Base-by-base conservation (phyloP, 306 rosid genomes). In the Cicer judaicum region DNA sequence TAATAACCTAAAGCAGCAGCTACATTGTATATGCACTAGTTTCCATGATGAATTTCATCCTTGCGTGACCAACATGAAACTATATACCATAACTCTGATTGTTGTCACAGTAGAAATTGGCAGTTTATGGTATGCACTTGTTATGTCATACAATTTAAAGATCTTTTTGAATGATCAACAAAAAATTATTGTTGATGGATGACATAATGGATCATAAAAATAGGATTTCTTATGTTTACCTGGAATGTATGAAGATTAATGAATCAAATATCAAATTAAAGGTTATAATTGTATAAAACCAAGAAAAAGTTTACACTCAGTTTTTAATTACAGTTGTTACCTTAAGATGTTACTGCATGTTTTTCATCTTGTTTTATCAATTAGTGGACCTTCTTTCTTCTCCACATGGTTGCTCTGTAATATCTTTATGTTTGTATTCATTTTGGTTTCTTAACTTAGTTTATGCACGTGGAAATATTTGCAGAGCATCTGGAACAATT, bases 401-500 rank as follows among this genome's bases (percentile, higher is more conserved):
- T 63, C 65, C 43, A 44, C 40, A 43, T 80, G 55, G 7, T 8
- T 74, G 47, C 38, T 53, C 40, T 24, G 64, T 78, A 63, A 44
- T 48, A 55, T 68, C 62, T 15, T 14, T 6, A 53, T 56, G 50
- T 10, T 63, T 50, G 14, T 70, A 49, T 73, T 89, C 64, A 53
- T 68, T 36, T 70, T 43, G 69, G 4, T 70, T 64, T 44, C 56
- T 10, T 85, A 29, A 75, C 44, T 49, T 57, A n/a, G 18, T 80
- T 82, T n/a, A 62, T 69, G 66, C 43, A 13, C 16, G 14, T 64
- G 40, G 39, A 80, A 74, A 60, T 18, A 38, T 76, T 65, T 83
- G 70, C 89, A 94, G 98, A 82, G 65, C 92, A 84, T 80, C 85
- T 94, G 43, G 90, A 88, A 65, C 95, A 91, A 72, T 76, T 94